Evolutionary conservation across 306 rosid species (phyloP).

Genomic region (Gastrolobium villosum): DNA sequence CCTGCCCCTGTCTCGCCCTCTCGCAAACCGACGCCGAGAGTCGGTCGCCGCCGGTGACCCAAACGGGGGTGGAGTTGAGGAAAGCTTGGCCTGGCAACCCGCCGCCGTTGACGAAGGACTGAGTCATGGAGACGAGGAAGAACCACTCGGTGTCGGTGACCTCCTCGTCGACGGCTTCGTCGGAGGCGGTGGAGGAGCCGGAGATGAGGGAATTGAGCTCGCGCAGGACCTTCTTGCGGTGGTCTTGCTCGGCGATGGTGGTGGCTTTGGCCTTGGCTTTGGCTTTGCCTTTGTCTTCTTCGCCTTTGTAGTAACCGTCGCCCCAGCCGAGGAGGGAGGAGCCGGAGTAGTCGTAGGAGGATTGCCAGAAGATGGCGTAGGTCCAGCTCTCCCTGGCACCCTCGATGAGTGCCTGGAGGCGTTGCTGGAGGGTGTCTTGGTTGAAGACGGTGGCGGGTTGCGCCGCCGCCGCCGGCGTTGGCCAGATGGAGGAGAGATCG

Average conservation of each 20-base stretch:
- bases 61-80: constrained; percentile 64
- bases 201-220: constrained; percentile 90
- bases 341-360: constrained; percentile 74
- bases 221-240: constrained; percentile 81
- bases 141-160: constrained; percentile 99
- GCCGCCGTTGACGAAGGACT: constrained; percentile 71
- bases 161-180: constrained; percentile 80
- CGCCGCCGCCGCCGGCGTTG: constrained; percentile 30
- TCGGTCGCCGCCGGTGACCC: constrained; percentile 73
- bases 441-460: constrained; percentile 54
- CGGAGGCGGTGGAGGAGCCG: constrained; percentile 60
- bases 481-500: constrained; percentile 83
- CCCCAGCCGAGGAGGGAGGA: constrained; percentile 85
- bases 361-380: constrained; percentile 97
- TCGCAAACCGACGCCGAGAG: constrained; percentile 65
- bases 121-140: constrained; percentile 93
- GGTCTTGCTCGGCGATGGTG: constrained; percentile 76
- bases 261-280: constrained; percentile 55
- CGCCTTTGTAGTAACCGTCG: constrained; percentile 93
- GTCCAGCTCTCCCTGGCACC: constrained; percentile 82
- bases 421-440: constrained; percentile 91
- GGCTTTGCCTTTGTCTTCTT: constrained; percentile 64
- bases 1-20: constrained; percentile 76
- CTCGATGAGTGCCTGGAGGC: constrained; percentile 86
- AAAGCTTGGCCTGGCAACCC: constrained; percentile 85